Evolutionary conservation across 176 grass and related monocot genomes (phyloP), one percentile per base, ranked within the genome.

Genomic region (Cenchrus purpureus): DNA sequence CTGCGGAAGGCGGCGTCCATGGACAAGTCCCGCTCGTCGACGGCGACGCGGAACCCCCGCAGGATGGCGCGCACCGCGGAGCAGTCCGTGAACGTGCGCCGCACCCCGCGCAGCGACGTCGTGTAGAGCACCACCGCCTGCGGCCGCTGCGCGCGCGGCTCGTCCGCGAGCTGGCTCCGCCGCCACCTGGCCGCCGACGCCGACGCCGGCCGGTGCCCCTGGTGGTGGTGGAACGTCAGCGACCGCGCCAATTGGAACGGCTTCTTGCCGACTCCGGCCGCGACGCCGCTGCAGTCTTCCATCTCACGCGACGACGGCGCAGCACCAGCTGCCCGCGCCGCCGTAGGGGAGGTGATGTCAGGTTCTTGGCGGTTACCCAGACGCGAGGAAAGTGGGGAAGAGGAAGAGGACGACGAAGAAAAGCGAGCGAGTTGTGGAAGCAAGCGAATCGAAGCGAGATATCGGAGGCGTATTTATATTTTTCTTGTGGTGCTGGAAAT

Each of bases 1-100:
- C 87, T 79, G 0, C 96, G 91, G 52, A 95, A 87, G 40, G 91
- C 86, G 15, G 91, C 91, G 85, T 98, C 93, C 96, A 98, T 90
- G 68, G 96, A 95, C 51, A 98, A 85, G 85, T 98, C 95, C 16
- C 92, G 91, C 82, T 97, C 95, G 80, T 94, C 92, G 55, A 97
- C 74, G 64, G 95, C 88, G 29, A 97, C 84, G 58, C 91, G 92
- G 75, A 93, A 91, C 0, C 95, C 95, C 25, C 93, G 91, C 64
- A 98, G 86, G 82, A 98, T 93, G 51, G 95, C 91, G 65, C 95
- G 87, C 84, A 85, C 93, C 25, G 93, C 54, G 44, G 83, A 82
- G 84, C 95, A 98, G 82, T 98, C 95, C 16, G 92, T 69, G 89
- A 92, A 92, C 70, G 95, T 98, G 79, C 89, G 91, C 48, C 95